Conservation (phyloP, 805 yeast species). For the Nakazawaea wyomingensis region DNA sequence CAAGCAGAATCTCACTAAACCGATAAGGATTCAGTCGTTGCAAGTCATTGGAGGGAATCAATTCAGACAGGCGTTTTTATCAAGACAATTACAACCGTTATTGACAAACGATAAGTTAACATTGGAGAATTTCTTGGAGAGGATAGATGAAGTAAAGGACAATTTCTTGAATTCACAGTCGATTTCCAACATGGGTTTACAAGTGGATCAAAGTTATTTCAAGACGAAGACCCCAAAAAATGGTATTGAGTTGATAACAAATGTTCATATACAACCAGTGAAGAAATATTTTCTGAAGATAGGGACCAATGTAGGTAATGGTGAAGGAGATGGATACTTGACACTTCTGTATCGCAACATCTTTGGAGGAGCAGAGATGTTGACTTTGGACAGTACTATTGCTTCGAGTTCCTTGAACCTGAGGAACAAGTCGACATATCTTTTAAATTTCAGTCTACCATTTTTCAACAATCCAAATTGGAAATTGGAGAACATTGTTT, state of each 20-base stretch:
- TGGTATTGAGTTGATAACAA: slow-evolving; percentile 23
- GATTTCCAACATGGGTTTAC: slow-evolving; percentile 36
- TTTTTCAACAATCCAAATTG: slow-evolving; percentile 34
- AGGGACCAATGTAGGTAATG: slow-evolving; percentile 94
- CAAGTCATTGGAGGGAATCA: slow-evolving; percentile 44
- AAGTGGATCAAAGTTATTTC: slow-evolving; percentile 20
- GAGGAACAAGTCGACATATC: slow-evolving; percentile 44
- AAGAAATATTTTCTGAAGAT: slow-evolving; percentile 79
- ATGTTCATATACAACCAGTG: slow-evolving; percentile 40
- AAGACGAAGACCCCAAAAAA: slow-evolving; percentile 17
- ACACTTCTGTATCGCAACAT: slow-evolving; percentile 60
- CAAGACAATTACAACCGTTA: slow-evolving; percentile 43
- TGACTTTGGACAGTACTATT: slow-evolving; percentile 40
- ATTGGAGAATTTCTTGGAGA: slow-evolving; percentile 32
- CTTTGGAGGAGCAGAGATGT: slow-evolving; percentile 52
- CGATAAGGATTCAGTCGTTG: slow-evolving; percentile 38
- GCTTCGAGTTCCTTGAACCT: slow-evolving; percentile 42
- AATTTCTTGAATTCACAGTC: slow-evolving; percentile 39
- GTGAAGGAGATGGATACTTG: slow-evolving; percentile 93
- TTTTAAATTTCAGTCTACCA: slow-evolving; percentile 43
- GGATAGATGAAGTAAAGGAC: slow-evolving; percentile 38
- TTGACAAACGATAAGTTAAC: slow-evolving; percentile 32
- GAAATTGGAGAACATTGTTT: slow-evolving; percentile 33
- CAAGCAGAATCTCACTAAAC: slow-evolving; percentile 28
- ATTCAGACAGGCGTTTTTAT: slow-evolving; percentile 41